Percentiles rank a stretch among this genome's conserved stretches.
Conservation (phyloP, 1,139 yeast genomes). For the Kurtzmaniella quercitrusa region DNA sequence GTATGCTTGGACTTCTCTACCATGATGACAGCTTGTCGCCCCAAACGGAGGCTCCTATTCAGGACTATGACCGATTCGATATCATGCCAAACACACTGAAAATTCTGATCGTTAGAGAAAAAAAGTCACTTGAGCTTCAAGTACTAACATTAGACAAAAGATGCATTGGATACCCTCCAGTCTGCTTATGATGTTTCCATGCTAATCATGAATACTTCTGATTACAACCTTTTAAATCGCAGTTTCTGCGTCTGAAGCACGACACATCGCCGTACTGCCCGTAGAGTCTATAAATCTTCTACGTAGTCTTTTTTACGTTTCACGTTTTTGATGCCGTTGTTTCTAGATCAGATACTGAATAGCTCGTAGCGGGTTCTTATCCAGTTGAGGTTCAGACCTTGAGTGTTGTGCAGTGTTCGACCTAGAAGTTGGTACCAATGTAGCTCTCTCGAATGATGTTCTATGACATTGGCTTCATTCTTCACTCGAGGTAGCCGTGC, state of each 20-base stretch:
- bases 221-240: constrained; percentile 36
- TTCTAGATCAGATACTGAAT: too few species aligned
- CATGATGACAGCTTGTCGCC: constrained; percentile 53
- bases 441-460: too few species aligned
- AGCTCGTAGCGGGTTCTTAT: too few species aligned
- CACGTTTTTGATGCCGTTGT: too few species aligned
- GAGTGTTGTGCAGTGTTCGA: too few species aligned
- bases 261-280: neutral
- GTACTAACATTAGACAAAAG: neutral
- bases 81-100: constrained; percentile 50
- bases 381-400: too few species aligned
- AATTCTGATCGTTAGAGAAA: constrained; percentile 35
- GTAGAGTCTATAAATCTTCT: too few species aligned
- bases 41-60: constrained; percentile 56
- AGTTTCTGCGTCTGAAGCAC: constrained; percentile 27
- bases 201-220: constrained; percentile 49
- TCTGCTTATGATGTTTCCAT: constrained; percentile 48
- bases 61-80: constrained; percentile 57
- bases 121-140: neutral
- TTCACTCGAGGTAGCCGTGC: too few species aligned
- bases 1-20: constrained; percentile 1
- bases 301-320: too few species aligned
- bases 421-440: too few species aligned
- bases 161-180: constrained; percentile 1
- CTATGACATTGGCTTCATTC: too few species aligned